phyloP scores from a whole-genome alignment of 441 rosid species.

The Populus hybrid region DNA sequence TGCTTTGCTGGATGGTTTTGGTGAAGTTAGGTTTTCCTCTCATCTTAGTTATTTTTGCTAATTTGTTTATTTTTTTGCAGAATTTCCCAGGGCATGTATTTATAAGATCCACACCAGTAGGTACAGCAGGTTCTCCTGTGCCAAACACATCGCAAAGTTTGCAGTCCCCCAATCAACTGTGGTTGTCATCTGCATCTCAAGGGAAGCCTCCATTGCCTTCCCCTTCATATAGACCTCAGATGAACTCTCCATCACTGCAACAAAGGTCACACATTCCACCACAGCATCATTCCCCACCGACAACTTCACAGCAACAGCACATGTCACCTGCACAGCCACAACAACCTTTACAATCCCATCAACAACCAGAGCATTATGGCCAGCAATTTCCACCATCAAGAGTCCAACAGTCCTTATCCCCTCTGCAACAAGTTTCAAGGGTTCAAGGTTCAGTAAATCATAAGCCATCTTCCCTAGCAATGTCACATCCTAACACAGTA shows the following conservation, averaged over 20 bases:
- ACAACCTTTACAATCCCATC: slow-evolving; percentile 49
- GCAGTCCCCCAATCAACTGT: slow-evolving; percentile 69
- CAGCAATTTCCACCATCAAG: slow-evolving; percentile 52
- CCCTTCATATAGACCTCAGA: slow-evolving; percentile 62
- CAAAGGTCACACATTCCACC: slow-evolving; percentile 57
- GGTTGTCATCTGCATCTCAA: slow-evolving; percentile 75
- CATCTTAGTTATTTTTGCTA: not conserved
- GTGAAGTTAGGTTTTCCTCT: not conserved
- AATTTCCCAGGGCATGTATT: slow-evolving; percentile 72
- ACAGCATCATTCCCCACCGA: slow-evolving; percentile 36
- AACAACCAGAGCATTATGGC: slow-evolving; percentile 48
- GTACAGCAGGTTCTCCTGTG: slow-evolving; percentile 48
- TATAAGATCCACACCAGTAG: slow-evolving; percentile 52
- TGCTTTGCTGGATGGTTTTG: not conserved
- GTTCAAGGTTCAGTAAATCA: slow-evolving; percentile 41
- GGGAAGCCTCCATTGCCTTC: slow-evolving; percentile 85
- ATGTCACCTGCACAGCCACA: slow-evolving; percentile 51
- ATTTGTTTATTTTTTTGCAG: slow-evolving; percentile 25
- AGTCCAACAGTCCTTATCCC: slow-evolving; percentile 50
- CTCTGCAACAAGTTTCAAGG: slow-evolving; percentile 51
- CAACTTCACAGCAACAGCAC: slow-evolving; percentile 49
- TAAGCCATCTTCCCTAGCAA: slow-evolving; percentile 51
- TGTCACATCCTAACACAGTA: slow-evolving; percentile 38
- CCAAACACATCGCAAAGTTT: slow-evolving; percentile 48
- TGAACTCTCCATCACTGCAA: slow-evolving; percentile 61